Evolutionary conservation across 2,329 filamentous ascomycete genomes (phyloP).

Genomic region (Drechslera avenae): DNA sequence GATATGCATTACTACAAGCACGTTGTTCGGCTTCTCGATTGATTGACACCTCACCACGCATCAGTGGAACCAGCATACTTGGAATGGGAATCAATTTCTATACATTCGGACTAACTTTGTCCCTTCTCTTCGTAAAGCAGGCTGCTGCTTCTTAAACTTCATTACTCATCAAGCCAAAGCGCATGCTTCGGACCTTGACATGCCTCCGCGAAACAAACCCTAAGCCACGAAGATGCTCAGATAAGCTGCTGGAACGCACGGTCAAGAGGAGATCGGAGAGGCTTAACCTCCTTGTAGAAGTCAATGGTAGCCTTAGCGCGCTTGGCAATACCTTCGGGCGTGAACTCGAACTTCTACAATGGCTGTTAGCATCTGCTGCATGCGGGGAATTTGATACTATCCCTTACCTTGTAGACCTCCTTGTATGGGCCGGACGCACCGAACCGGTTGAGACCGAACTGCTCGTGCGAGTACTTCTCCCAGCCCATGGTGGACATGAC

Average conservation of each 20-base stretch:
- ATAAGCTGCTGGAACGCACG: constrained; percentile 97
- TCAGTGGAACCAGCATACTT: background rate
- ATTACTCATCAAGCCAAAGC: constrained; percentile 12
- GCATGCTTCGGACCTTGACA: constrained; percentile 1
- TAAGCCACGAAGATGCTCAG: constrained; percentile 57
- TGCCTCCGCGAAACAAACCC: constrained; percentile 5
- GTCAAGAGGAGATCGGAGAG: constrained; percentile 89
- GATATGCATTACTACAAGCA: too few relatives aligned
- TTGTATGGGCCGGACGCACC: constrained; percentile 97
- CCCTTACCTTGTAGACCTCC: constrained; percentile 84
- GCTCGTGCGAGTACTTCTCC: constrained; percentile 99
- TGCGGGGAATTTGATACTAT: background rate
- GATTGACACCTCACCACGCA: background rate
- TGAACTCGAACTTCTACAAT: constrained; percentile 97
- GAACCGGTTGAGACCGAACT: constrained; percentile 99
- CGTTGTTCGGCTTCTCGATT: too few relatives aligned
- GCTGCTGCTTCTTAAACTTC: constrained; percentile 21
- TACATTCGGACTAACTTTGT: constrained; percentile 21
- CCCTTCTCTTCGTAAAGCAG: constrained; percentile 19
- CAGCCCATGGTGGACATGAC: constrained; percentile 97
- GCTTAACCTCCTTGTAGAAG: constrained; percentile 96
- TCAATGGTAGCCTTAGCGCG: constrained; percentile 88
- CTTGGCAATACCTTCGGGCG: constrained; percentile 94
- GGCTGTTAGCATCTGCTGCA: constrained; percentile 48
- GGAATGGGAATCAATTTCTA: constrained; percentile 32